phyloP scores from a whole-genome alignment of 305 asterid genomes.

The Ajuga reptans region DNA sequence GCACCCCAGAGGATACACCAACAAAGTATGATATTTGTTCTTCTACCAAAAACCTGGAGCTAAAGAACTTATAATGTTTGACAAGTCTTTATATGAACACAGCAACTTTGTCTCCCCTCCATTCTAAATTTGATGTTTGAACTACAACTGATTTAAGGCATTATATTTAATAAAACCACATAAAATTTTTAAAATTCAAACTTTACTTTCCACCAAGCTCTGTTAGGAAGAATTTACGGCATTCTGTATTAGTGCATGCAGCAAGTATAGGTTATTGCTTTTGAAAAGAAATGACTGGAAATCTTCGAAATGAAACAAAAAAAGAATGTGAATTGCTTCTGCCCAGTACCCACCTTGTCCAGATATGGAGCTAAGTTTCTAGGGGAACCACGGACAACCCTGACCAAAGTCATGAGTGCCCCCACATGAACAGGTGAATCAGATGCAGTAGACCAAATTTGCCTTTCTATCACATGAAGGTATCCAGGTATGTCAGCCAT shows the following conservation, averaged over 20 bases:
- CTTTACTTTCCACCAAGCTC: slow-evolving; percentile 8
- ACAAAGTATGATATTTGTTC: not conserved
- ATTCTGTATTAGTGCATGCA: not conserved
- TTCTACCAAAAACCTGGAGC: not conserved
- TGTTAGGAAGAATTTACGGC: not conserved
- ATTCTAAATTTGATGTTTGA: slow-evolving; percentile 16
- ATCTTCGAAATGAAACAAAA: not conserved
- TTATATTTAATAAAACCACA: not conserved
- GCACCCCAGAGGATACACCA: not conserved
- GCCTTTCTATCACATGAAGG: slow-evolving; percentile 81
- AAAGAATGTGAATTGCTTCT: slow-evolving; percentile 25
- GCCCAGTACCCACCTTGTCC: slow-evolving; percentile 65
- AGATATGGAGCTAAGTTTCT: slow-evolving; percentile 77
- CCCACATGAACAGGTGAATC: slow-evolving; percentile 94
- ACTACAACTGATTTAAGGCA: not conserved
- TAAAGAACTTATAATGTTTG: not conserved
- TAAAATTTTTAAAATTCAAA: not conserved
- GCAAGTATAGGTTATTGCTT: not conserved
- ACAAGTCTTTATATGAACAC: not conserved
- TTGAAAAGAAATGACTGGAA: not conserved
- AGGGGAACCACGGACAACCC: slow-evolving; percentile 86
- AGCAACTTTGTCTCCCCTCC: not conserved
- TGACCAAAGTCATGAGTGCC: slow-evolving; percentile 73
- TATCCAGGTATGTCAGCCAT: slow-evolving; percentile 82
- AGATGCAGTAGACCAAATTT: slow-evolving; percentile 98